Percentiles rank a stretch among this genome's conserved stretches.
phyloP scores from a whole-genome alignment of 768 basidiomycete genomes.

The Auriscalpium microsporum region DNA sequence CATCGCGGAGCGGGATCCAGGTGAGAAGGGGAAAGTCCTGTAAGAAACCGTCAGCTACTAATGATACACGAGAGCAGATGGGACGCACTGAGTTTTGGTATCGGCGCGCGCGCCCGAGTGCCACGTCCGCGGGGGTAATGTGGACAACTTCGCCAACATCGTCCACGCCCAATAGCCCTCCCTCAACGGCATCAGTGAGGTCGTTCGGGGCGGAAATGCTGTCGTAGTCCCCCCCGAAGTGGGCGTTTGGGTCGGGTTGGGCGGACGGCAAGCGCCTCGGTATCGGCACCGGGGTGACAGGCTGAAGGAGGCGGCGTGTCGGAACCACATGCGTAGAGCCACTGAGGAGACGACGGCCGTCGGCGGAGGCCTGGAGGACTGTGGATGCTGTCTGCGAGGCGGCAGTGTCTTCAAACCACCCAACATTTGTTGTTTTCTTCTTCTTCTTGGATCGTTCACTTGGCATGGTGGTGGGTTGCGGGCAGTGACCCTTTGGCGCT shows the following conservation, averaged over 20 bases:
- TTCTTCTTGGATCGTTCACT: not conserved
- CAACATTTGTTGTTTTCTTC: too few species aligned
- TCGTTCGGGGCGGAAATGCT: not conserved
- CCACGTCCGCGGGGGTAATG: not conserved
- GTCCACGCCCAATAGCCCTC: not conserved
- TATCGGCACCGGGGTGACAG: not conserved
- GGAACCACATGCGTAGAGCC: too few species aligned
- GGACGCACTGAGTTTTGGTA: not conserved
- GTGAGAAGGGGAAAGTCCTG: not conserved
- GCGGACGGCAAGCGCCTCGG: not conserved
- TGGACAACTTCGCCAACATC: not conserved
- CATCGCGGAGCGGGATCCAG: not conserved
- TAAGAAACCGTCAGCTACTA: not conserved
- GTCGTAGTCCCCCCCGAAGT: not conserved
- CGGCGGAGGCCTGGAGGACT: too few species aligned
- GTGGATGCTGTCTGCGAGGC: too few species aligned
- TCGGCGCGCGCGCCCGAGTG: not conserved
- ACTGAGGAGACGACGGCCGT: too few species aligned
- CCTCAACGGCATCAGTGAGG: not conserved
- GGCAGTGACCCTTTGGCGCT: not conserved
- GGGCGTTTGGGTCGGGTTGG: not conserved
- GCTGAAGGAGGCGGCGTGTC: too few species aligned
- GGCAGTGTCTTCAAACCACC: too few species aligned
- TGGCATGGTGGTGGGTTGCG: not conserved
- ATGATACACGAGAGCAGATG: too few species aligned